A percentile compares a stretch with the other conserved stretches of the same genome.
Conservation (phyloP, 441 rosid species). For the Manihot esculenta region DNA sequence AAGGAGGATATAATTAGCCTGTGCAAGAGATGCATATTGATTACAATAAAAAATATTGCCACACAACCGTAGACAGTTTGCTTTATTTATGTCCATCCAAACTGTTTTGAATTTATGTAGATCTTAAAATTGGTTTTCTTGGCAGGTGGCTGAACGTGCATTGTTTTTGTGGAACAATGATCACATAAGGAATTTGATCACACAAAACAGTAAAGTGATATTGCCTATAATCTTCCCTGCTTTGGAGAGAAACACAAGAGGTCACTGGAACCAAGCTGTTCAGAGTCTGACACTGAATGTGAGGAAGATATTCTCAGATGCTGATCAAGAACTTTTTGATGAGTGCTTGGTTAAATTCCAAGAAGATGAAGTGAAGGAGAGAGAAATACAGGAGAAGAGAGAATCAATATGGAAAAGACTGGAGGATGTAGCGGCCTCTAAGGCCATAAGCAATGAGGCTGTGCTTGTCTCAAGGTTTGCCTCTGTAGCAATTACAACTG, state of each 20-base stretch:
- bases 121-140: conserved; percentile 13
- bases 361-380: conserved; percentile 62
- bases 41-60: background rate
- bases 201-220: conserved; percentile 57
- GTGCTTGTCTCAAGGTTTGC: conserved; percentile 55
- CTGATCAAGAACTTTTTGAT: conserved; percentile 66
- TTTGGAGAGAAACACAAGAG: conserved; percentile 64
- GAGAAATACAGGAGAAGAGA: conserved; percentile 48
- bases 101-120: background rate
- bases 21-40: background rate
- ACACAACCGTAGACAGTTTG: background rate
- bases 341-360: conserved; percentile 65
- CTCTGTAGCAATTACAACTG: conserved; percentile 46
- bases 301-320: conserved; percentile 67
- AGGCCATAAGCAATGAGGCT: conserved; percentile 56
- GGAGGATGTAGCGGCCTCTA: conserved; percentile 74
- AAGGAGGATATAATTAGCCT: background rate
- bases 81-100: background rate
- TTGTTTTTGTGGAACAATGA: conserved; percentile 92
- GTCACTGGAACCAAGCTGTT: conserved; percentile 93
- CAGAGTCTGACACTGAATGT: conserved; percentile 84
- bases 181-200: conserved; percentile 73
- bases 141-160: conserved; percentile 95
- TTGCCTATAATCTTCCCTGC: conserved; percentile 83
- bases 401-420: conserved; percentile 69